Conservation (phyloP, 208 protist genomes). For the Porcisia deanei region DNA sequence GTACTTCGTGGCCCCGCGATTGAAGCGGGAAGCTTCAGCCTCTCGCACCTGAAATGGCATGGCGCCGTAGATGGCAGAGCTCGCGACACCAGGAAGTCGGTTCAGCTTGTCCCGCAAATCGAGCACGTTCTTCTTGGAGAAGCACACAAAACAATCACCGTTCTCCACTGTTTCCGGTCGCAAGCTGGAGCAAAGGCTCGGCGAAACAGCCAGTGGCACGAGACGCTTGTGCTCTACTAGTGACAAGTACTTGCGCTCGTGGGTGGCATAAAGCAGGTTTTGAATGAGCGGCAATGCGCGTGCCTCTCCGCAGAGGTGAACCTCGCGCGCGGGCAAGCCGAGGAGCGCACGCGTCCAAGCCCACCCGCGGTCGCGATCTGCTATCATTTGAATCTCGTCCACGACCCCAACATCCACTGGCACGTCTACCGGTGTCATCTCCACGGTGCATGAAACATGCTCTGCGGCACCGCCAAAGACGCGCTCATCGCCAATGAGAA, state of each 20-base stretch:
- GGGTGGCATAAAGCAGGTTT: conserved; percentile 63
- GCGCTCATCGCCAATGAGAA: conserved; percentile 94
- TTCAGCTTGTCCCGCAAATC: conserved; percentile 47
- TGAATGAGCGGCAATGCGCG: conserved; percentile 73
- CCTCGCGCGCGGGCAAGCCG: conserved; percentile 85
- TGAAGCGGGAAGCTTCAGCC: conserved; percentile 82
- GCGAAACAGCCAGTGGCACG: conserved; percentile 58
- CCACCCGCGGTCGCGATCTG: conserved; percentile 90
- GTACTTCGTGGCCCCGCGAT: conserved; percentile 54
- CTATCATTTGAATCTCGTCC: conserved; percentile 96
- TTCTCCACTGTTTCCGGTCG: conserved; percentile 37
- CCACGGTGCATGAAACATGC: conserved; percentile 91
- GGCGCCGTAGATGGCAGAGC: conserved; percentile 91
- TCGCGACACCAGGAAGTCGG: conserved; percentile 40
- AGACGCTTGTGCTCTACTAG: conserved; percentile 81
- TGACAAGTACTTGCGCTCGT: conserved; percentile 59
- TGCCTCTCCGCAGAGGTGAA: conserved; percentile 92
- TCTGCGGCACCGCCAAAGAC: conserved; percentile 64
- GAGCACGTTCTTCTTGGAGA: conserved; percentile 77
- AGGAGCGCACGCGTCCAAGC: conserved; percentile 95
- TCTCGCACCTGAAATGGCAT: conserved; percentile 92
- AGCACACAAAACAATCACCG: conserved; percentile 91
- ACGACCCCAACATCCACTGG: conserved; percentile 90
- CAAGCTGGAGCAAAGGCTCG: conserved; percentile 44
- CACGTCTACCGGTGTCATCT: conserved; percentile 86